Evolutionary conservation across 169 alveolate species (phyloP).

Genomic region (Plasmodium falciparum): DNA sequence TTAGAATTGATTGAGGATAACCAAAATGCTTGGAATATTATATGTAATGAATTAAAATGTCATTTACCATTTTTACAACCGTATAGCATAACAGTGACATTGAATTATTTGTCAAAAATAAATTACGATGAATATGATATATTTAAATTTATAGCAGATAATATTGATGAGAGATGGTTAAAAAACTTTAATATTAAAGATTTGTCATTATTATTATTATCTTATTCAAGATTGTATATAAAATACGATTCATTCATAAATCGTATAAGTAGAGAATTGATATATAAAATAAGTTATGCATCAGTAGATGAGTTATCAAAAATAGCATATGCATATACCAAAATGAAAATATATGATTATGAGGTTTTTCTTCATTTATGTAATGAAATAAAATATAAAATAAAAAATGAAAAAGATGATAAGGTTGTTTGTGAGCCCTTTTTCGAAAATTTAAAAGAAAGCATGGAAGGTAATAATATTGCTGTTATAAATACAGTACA

Average conservation of each 20-base stretch:
- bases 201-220: constrained; percentile 51
- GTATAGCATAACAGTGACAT: constrained; percentile 53
- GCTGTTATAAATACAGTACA: too few relatives aligned
- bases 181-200: constrained; percentile 76
- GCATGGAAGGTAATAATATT: neutral
- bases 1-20: neutral
- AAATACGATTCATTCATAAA: constrained; percentile 71
- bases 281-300: constrained; percentile 69
- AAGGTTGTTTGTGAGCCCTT: too few relatives aligned
- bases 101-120: constrained; percentile 69
- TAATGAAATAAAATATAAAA: constrained; percentile 55
- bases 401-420: constrained; percentile 16
- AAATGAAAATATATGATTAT: constrained; percentile 71
- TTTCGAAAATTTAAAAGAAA: neutral
- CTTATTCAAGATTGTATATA: constrained; percentile 53
- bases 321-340: constrained; percentile 75
- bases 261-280: constrained; percentile 70
- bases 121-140: constrained; percentile 72
- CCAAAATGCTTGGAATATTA: constrained; percentile 29
- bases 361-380: constrained; percentile 77
- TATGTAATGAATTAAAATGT: constrained; percentile 42
- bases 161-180: constrained; percentile 73
- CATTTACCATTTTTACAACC: constrained; percentile 77
- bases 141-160: constrained; percentile 65
- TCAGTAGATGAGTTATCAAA: constrained; percentile 41